phyloP scores from a whole-genome alignment of 1,139 yeast genomes.

The Diutina siamensis region DNA sequence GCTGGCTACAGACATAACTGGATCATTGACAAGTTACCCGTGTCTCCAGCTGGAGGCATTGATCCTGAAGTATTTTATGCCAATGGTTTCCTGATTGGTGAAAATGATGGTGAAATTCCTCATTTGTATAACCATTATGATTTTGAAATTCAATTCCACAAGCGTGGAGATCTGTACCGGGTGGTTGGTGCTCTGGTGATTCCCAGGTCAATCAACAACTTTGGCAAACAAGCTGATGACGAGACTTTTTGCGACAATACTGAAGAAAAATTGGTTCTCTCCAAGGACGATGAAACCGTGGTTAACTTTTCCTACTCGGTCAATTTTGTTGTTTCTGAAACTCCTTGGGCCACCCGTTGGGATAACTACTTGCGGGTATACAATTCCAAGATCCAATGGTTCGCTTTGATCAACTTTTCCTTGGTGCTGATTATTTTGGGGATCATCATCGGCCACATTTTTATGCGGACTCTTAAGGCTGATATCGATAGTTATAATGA shows the following conservation, averaged over 20 bases:
- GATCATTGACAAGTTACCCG: constrained; percentile 93
- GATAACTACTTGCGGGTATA: constrained; percentile 87
- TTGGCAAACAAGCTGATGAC: constrained; percentile 33
- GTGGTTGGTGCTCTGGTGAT: constrained; percentile 83
- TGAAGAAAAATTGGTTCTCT: constrained; percentile 23
- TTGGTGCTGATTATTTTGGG: constrained; percentile 70
- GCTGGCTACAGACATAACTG: constrained; percentile 85
- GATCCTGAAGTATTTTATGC: constrained; percentile 43
- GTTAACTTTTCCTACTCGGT: constrained; percentile 37
- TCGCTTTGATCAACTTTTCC: constrained; percentile 77
- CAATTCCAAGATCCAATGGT: constrained; percentile 94
- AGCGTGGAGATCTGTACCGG: constrained; percentile 58
- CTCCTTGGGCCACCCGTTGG: constrained; percentile 98
- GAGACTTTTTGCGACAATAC: constrained; percentile 19
- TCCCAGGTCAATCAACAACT: constrained; percentile 22
- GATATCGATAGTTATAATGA: constrained; percentile 88
- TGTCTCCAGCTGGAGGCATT: constrained; percentile 36
- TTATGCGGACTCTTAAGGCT: constrained; percentile 68
- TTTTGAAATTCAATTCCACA: constrained; percentile 71
- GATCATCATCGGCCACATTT: constrained; percentile 67
- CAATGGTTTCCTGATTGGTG: constrained; percentile 75
- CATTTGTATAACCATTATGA: constrained; percentile 73
- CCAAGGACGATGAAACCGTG: constrained; percentile 18
- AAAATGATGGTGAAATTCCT: constrained; percentile 33
- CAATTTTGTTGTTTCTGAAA: constrained; percentile 50